Evolutionary conservation across 768 basidiomycete genomes (phyloP).

Genomic region (Plicaturopsis crispa): DNA sequence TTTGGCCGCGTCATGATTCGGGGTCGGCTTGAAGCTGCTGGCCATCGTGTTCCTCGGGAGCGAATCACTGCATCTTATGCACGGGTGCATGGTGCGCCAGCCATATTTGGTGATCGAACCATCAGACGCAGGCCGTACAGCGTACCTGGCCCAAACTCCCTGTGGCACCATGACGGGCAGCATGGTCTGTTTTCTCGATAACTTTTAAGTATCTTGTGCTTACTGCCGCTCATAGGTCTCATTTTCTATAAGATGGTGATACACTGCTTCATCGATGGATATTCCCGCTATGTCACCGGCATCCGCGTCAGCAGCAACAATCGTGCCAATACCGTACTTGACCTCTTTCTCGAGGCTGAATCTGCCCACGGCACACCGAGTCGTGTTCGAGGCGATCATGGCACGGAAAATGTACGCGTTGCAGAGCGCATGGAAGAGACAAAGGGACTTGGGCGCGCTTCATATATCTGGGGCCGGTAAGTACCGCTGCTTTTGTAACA

Average conservation of each 20-base stretch:
- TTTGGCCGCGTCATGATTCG: conserved; percentile 18
- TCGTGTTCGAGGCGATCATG: conserved; percentile 25
- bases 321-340: conserved; percentile 26
- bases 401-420: conserved; percentile 20
- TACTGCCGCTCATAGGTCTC: conserved; percentile 14
- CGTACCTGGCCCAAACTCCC: conserved; percentile 26
- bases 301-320: conserved; percentile 33
- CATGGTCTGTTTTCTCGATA: conserved; percentile 13
- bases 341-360: conserved; percentile 21
- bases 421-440: conserved; percentile 21
- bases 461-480: conserved; percentile 23
- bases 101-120: conserved; percentile 14
- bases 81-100: conserved; percentile 14
- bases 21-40: conserved; percentile 14
- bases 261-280: conserved; percentile 36
- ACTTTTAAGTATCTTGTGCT: not conserved
- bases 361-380: conserved; percentile 21
- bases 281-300: conserved; percentile 25
- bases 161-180: conserved; percentile 32
- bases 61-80: conserved; percentile 14
- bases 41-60: conserved; percentile 13
- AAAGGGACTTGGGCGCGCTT: conserved; percentile 14
- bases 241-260: conserved; percentile 29
- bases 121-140: conserved; percentile 21
- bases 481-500: conserved; percentile 1